These are phyloP conservation scores for Candida xyloterini DNA, from an alignment of 805 yeast species.

Conservation along the genomic window DNA sequence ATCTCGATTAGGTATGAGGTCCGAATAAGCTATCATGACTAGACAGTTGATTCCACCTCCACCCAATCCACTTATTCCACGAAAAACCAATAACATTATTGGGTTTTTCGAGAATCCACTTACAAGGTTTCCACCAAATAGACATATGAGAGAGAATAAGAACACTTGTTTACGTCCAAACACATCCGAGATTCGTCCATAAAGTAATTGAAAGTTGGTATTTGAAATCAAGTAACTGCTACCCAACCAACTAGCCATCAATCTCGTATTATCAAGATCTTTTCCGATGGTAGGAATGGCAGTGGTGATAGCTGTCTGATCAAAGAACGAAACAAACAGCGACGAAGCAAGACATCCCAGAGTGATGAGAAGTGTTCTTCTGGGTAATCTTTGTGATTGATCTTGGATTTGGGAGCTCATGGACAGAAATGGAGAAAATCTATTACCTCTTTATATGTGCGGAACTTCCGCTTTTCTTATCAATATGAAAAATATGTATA, in stretches of 20 bases:
- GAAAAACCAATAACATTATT: slow-evolving; percentile 45
- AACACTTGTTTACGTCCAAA: slow-evolving; percentile 49
- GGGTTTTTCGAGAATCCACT: slow-evolving; percentile 51
- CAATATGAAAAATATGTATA: not conserved
- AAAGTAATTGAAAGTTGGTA: slow-evolving; percentile 50
- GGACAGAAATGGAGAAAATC: not conserved
- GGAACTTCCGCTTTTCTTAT: slow-evolving; percentile 1
- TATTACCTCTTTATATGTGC: not conserved
- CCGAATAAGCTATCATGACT: slow-evolving; percentile 53
- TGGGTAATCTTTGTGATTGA: slow-evolving; percentile 19
- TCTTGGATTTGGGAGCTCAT: slow-evolving; percentile 17
- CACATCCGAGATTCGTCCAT: slow-evolving; percentile 52
- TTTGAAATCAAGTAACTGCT: slow-evolving; percentile 49
- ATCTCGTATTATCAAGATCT: slow-evolving; percentile 41
- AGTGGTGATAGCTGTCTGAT: slow-evolving; percentile 47
- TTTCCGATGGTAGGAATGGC: slow-evolving; percentile 47
- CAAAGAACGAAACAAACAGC: slow-evolving; percentile 40
- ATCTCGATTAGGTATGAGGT: slow-evolving; percentile 47
- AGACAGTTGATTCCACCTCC: slow-evolving; percentile 50
- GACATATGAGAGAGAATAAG: slow-evolving; percentile 36
- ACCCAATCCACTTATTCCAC: slow-evolving; percentile 56
- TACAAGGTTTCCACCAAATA: slow-evolving; percentile 43
- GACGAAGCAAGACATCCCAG: slow-evolving; percentile 20
- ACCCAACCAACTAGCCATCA: slow-evolving; percentile 55
- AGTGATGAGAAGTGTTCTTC: slow-evolving; percentile 13